Conservation (phyloP, 192 early-diverging fungal species). For the Backusella mclennaniae region DNA sequence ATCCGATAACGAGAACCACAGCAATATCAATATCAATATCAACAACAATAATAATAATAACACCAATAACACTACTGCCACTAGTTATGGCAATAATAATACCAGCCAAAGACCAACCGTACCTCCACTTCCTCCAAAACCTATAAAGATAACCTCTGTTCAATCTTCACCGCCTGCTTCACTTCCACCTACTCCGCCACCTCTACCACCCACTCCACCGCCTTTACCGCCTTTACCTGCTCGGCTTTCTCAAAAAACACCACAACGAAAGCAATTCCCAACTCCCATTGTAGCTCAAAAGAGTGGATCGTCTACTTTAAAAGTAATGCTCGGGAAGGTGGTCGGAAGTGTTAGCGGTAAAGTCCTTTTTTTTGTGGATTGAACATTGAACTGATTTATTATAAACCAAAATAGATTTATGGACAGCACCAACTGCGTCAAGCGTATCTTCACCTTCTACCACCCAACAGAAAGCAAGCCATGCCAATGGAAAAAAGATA, state of each 20-base stretch:
- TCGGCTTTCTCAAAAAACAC: background rate
- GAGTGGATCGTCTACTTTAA: slow-evolving; percentile 31
- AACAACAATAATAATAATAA: background rate
- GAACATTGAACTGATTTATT: background rate
- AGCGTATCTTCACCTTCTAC: background rate
- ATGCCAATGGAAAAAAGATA: slow-evolving; percentile 72
- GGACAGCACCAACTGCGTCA: slow-evolving; percentile 25
- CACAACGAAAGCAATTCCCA: background rate
- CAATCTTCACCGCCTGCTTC: slow-evolving; percentile 12
- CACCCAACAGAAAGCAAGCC: slow-evolving; percentile 44
- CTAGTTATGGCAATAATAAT: background rate
- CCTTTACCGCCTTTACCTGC: background rate
- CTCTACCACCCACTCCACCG: background rate
- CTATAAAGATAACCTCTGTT: slow-evolving; percentile 11
- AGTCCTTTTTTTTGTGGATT: slow-evolving; percentile 1
- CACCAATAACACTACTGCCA: background rate
- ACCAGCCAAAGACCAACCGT: background rate
- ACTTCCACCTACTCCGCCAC: background rate
- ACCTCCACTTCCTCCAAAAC: slow-evolving; percentile 23
- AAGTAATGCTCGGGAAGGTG: slow-evolving; percentile 53
- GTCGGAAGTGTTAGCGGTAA: slow-evolving; percentile 47
- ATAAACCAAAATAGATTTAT: slow-evolving; percentile 18
- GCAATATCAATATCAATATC: background rate
- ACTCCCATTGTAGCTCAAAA: slow-evolving; percentile 13
- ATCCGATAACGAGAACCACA: background rate